Evolutionary conservation across 257 asterid species (phyloP).

Genomic region (Cynanchum wilfordii): DNA sequence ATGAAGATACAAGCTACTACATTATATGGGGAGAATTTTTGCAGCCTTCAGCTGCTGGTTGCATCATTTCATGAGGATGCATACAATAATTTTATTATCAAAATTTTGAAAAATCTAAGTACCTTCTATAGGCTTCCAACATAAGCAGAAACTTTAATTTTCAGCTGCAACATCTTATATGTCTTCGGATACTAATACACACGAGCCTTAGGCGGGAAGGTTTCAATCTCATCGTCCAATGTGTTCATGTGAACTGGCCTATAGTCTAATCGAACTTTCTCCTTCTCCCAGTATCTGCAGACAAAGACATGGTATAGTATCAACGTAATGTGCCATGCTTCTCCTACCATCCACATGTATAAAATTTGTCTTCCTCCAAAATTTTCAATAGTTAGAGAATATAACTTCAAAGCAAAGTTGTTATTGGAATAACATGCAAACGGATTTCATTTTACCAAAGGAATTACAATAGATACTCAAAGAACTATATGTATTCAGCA

Average conservation of each 20-base stretch:
- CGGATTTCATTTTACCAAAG: not conserved
- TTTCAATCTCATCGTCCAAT: constrained; percentile 71
- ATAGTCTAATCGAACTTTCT: constrained; percentile 65
- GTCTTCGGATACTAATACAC: constrained; percentile 42
- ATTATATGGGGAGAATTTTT: not conserved
- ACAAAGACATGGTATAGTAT: constrained; percentile 1
- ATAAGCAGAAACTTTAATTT: constrained; percentile 8
- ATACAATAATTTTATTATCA: constrained; percentile 38
- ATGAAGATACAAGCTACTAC: constrained; percentile 2
- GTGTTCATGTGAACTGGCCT: constrained; percentile 88
- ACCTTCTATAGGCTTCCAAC: constrained; percentile 4
- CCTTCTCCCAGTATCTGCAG: constrained; percentile 84
- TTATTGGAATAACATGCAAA: not conserved
- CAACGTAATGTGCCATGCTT: not conserved
- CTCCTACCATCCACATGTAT: not conserved
- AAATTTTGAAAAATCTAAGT: constrained; percentile 20
- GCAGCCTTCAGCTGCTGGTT: constrained; percentile 22
- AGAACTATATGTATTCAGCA: not conserved
- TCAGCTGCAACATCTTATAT: constrained; percentile 4
- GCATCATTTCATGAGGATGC: constrained; percentile 26
- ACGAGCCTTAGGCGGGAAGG: constrained; percentile 89
- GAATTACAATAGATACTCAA: not conserved
- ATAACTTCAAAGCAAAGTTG: not conserved
- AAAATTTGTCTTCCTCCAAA: not conserved
- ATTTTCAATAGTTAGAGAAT: not conserved